Conservation (phyloP, 495 filamentous ascomycete genomes). For the Penicillium canescens region DNA sequence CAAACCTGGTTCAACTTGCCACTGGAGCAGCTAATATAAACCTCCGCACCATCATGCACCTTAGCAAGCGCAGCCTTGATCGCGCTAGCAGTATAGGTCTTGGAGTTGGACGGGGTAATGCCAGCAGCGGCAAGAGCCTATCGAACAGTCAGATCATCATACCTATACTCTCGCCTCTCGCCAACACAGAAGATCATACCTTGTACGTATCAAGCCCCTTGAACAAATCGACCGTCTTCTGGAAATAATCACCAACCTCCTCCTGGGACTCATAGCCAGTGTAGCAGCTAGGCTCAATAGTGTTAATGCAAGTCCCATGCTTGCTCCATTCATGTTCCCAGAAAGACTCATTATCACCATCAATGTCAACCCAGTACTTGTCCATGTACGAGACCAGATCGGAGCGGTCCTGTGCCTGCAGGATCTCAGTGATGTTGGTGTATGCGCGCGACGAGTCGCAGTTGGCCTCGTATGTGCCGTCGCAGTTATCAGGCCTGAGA, state of each 20-base stretch:
- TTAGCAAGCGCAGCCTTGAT: slow-evolving; percentile 60
- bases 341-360: slow-evolving; percentile 62
- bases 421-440: slow-evolving; percentile 63
- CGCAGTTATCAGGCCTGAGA: slow-evolving; percentile 73
- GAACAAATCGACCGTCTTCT: slow-evolving; percentile 60
- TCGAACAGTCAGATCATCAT: not conserved
- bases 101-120: slow-evolving; percentile 60
- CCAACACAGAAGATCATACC: slow-evolving; percentile 29
- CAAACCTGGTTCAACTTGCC: slow-evolving; percentile 65
- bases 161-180: not conserved
- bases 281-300: slow-evolving; percentile 74
- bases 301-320: slow-evolving; percentile 66
- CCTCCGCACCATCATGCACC: slow-evolving; percentile 56
- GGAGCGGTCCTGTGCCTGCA: slow-evolving; percentile 54
- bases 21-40: slow-evolving; percentile 62
- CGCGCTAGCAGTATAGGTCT: slow-evolving; percentile 61
- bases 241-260: slow-evolving; percentile 60
- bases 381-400: slow-evolving; percentile 70
- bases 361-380: slow-evolving; percentile 65
- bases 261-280: slow-evolving; percentile 56
- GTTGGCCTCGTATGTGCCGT: slow-evolving; percentile 68
- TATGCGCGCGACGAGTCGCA: slow-evolving; percentile 66
- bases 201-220: slow-evolving; percentile 61
- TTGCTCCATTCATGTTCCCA: slow-evolving; percentile 86
- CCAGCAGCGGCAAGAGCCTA: slow-evolving; percentile 60